These are phyloP conservation scores for Fraxinus dipetala DNA, from an alignment of 305 asterid genomes.

Conservation along the genomic window DNA sequence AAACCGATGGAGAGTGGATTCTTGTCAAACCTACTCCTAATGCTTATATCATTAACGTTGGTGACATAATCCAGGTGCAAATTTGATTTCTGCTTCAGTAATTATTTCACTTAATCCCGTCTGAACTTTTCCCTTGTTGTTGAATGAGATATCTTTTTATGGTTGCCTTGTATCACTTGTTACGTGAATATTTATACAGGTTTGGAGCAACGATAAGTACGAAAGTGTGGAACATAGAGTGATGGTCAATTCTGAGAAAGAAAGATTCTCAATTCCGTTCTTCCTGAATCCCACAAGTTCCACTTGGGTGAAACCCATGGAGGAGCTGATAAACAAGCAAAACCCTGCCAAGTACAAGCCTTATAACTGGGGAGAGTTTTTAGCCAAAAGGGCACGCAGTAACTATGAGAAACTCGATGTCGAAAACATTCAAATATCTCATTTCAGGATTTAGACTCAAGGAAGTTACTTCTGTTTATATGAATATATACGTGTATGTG, in stretches of 20 bases:
- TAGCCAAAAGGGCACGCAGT: not conserved
- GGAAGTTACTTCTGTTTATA: not conserved
- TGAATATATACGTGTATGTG: not conserved
- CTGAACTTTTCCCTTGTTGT: too few relatives aligned
- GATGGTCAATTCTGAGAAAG: not conserved
- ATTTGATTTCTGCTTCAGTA: not conserved
- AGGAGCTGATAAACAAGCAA: not conserved
- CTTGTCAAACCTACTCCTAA: not conserved
- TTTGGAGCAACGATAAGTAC: not conserved
- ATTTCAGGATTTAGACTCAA: conserved; percentile 19
- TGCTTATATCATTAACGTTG: not conserved
- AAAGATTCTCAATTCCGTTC: not conserved
- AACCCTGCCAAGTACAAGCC: not conserved
- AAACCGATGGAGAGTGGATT: not conserved
- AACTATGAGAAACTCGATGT: conserved; percentile 27
- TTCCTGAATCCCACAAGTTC: not conserved
- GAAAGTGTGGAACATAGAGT: not conserved
- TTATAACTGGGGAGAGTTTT: not conserved
- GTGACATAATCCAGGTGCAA: not conserved
- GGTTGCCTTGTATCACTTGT: not conserved
- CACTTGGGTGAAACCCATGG: not conserved
- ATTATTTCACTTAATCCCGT: not conserved
- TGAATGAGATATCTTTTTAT: not conserved
- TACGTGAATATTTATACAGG: not conserved
- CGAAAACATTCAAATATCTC: conserved; percentile 24